A percentile compares a stretch with the other conserved stretches of the same genome.
phyloP scores from a whole-genome alignment of 768 basidiomycete species.

The Lentinula lateritia region DNA sequence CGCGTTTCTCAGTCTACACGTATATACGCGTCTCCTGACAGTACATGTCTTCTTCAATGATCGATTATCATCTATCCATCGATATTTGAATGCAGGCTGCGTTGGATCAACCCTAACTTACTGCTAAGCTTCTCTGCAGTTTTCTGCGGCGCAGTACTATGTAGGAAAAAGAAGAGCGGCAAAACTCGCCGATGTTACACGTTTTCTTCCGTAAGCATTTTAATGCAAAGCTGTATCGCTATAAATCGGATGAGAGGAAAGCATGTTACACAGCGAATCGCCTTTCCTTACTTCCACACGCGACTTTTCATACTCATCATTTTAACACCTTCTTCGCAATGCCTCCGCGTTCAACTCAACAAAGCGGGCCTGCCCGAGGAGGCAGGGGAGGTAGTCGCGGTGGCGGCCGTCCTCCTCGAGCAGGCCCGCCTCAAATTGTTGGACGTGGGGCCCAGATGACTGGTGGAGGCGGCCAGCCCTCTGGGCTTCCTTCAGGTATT shows the following conservation, averaged over 20 bases:
- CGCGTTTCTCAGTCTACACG: too few species aligned
- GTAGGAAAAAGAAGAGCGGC: too few species aligned
- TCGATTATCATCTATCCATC: not conserved
- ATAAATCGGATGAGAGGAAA: not conserved
- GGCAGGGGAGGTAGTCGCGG: not conserved
- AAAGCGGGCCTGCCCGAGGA: slow-evolving; percentile 1
- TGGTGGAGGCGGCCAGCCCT: slow-evolving; percentile 4
- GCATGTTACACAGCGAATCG: not conserved
- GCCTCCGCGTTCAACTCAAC: not conserved
- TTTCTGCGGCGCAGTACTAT: too few species aligned
- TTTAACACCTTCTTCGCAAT: not conserved
- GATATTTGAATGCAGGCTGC: not conserved
- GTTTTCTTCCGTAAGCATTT: not conserved
- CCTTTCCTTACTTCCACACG: not conserved
- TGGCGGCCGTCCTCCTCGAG: not conserved
- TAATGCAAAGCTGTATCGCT: not conserved
- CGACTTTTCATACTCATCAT: not conserved
- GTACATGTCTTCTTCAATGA: too few species aligned
- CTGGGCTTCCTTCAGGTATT: slow-evolving; percentile 5
- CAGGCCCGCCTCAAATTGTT: not conserved
- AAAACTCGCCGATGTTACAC: too few species aligned
- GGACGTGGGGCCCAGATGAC: slow-evolving; percentile 1
- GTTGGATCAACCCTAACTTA: not conserved
- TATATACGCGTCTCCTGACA: too few species aligned
- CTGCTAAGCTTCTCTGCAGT: not conserved